Percentiles rank a stretch among this genome's conserved stretches.
Evolutionary conservation across 257 asterid genomes (phyloP).

Genomic region (Fraxinus anomala): DNA sequence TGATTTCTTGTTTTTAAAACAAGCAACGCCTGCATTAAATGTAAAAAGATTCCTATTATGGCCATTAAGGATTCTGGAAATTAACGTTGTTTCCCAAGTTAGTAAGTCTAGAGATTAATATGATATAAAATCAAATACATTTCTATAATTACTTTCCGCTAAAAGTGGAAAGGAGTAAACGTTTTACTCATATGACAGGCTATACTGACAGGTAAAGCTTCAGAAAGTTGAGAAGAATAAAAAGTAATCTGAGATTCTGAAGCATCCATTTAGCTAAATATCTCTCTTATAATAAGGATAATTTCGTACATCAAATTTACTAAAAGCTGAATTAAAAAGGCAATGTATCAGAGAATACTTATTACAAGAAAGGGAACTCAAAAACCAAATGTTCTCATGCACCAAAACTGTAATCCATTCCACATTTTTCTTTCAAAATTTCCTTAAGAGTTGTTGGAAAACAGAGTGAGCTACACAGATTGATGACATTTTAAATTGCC

Average conservation of each 20-base stretch:
- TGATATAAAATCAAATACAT: not conserved
- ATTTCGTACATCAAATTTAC: no score
- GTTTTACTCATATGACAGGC: not conserved
- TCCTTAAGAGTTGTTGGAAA: not conserved
- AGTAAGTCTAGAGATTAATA: not conserved
- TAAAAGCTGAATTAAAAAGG: not conserved
- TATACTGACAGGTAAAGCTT: not conserved
- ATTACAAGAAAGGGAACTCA: not conserved
- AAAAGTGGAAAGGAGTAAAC: not conserved
- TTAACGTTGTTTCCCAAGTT: not conserved
- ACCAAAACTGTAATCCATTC: no score
- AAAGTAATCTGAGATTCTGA: not conserved
- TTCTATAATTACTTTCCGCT: not conserved
- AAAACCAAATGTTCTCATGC: not conserved
- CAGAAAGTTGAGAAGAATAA: not conserved
- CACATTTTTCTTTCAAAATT: not conserved
- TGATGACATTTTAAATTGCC: no score
- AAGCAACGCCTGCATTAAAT: constrained; percentile 10
- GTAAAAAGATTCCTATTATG: constrained; percentile 1
- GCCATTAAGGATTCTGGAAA: not conserved
- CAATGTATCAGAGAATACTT: no score
- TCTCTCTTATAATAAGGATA: no score
- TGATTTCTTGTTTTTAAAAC: constrained; percentile 11
- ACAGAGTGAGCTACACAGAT: not conserved
- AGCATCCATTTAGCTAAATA: no score